phyloP scores from a whole-genome alignment of 1,284 basidiomycete genomes.

The Grifola frondosa region DNA sequence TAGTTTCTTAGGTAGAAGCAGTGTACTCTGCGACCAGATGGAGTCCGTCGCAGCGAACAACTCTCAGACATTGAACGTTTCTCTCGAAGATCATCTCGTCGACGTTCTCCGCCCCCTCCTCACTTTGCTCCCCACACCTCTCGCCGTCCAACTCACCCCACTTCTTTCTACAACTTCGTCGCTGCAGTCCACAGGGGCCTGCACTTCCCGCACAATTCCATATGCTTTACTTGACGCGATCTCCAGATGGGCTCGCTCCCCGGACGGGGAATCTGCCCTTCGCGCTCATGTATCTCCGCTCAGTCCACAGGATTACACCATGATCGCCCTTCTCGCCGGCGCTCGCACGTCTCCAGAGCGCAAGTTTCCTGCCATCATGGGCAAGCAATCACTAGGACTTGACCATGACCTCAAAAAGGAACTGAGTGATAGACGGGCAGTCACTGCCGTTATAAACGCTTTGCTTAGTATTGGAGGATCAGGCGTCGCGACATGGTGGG shows the following conservation, averaged over 20 bases:
- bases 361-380: conserved; percentile 48
- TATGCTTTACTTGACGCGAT: conserved; percentile 57
- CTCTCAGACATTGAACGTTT: conserved; percentile 48
- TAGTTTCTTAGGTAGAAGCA: too few species aligned
- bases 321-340: conserved; percentile 75
- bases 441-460: conserved; percentile 69
- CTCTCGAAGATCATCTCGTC: conserved; percentile 64
- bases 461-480: conserved; percentile 66
- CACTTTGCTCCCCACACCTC: conserved; percentile 44
- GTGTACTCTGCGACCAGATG: too few species aligned
- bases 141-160: conserved; percentile 39
- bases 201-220: conserved; percentile 56
- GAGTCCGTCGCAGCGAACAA: too few species aligned
- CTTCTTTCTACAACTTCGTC: conserved; percentile 11
- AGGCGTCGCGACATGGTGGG: conserved; percentile 71
- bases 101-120: conserved; percentile 46
- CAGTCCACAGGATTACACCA: conserved; percentile 55
- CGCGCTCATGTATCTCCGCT: conserved; percentile 43
- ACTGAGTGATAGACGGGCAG: conserved; percentile 57
- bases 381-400: too few species aligned
- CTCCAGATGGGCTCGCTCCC: conserved; percentile 67
- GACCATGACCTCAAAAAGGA: conserved; percentile 43
- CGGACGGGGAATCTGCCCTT: conserved; percentile 45
- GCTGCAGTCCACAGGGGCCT: too few species aligned
- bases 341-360: conserved; percentile 71